Base-by-base conservation (phyloP, 2,329 filamentous ascomycete genomes). In the Phoma sp. region DNA sequence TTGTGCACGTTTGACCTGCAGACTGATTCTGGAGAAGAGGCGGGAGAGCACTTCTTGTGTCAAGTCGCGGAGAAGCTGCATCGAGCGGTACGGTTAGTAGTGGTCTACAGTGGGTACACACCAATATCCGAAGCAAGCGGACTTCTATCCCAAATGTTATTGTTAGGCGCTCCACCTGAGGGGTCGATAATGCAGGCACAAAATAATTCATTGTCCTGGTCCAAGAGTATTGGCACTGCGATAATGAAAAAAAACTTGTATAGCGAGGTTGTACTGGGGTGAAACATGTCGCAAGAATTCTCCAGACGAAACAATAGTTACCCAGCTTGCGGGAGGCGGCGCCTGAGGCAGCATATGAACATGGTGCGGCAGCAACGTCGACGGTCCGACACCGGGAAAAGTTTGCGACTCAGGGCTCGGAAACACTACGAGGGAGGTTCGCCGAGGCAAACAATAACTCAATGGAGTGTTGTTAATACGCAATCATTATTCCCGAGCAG, bases 91-190 rank as follows among this genome's bases (percentile, higher is more conserved):
- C 40, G 46, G 53, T 47, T 50, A 56, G 53, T 37, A 37, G 25
- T 48, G 47, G 53, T 46, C 37, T 42, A 42, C 36, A 38, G 53
- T 56, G 53, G 53, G 47, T 56, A 56, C 53, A 56, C n/a, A 36
- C 40, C 46, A 56, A 56, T 56, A 56, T 56, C 53, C 53, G 53
- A 56, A 47, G 46, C 40, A 47, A 18, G 46, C 53, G 46, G 53
- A 47, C 40, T 30, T 50, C 14, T 23, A 39, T 46, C 46, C 46
- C 28, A 37, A 32, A 37, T 42, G 11, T 21, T 56, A 37, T 47
- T 11, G 46, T 49, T 55, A 51, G 47, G 53, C 46, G 53, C 46
- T 56, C 53, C 53, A 56, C 53, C 46, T 36, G 47, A n/a, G n/a
- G n/a, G n/a, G 47, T 51, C 40, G 38, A 37, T 51, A 33, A 50